A percentile compares a stretch with the other conserved stretches of the same genome.
These are phyloP conservation scores for Goniomonas avonlea DNA, from an alignment of 78 protist genomes.

Conservation along the genomic window DNA sequence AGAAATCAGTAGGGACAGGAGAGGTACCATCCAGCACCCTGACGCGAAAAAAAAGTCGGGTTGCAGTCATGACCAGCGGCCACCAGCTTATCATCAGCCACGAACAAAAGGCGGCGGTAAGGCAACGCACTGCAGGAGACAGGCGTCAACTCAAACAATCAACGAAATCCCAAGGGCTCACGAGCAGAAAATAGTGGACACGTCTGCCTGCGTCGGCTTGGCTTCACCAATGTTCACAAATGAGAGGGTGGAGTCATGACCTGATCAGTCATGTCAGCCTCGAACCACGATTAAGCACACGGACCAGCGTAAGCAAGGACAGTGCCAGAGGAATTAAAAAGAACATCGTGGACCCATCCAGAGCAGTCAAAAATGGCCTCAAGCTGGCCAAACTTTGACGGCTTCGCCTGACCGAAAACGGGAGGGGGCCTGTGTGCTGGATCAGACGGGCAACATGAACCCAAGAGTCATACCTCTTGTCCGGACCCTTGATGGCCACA, in stretches of 20 bases:
- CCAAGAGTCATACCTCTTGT: too few species aligned
- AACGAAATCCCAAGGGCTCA: too few species aligned
- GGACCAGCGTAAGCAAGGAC: neutral
- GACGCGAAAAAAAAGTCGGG: neutral
- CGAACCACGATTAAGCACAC: too few species aligned
- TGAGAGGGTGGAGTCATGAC: neutral
- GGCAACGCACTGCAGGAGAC: neutral
- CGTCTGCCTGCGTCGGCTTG: neutral
- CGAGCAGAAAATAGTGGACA: too few species aligned
- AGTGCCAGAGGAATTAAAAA: neutral
- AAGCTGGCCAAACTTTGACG: neutral
- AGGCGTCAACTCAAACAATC: too few species aligned
- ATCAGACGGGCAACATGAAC: too few species aligned
- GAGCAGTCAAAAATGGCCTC: constrained; percentile 5
- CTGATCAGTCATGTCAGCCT: too few species aligned
- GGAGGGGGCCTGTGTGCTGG: too few species aligned
- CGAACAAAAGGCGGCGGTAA: neutral
- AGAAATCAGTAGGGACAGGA: too few species aligned
- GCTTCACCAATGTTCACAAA: neutral
- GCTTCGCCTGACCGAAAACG: too few species aligned
- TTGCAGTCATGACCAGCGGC: constrained; percentile 13
- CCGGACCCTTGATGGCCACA: constrained; percentile 69
- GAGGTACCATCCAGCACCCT: neutral
- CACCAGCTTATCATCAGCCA: neutral
- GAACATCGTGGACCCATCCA: constrained; percentile 13